A percentile compares a stretch with the other conserved stretches of the same genome.
Conservation (phyloP, 768 basidiomycete species). For the Obba rivulosa region DNA sequence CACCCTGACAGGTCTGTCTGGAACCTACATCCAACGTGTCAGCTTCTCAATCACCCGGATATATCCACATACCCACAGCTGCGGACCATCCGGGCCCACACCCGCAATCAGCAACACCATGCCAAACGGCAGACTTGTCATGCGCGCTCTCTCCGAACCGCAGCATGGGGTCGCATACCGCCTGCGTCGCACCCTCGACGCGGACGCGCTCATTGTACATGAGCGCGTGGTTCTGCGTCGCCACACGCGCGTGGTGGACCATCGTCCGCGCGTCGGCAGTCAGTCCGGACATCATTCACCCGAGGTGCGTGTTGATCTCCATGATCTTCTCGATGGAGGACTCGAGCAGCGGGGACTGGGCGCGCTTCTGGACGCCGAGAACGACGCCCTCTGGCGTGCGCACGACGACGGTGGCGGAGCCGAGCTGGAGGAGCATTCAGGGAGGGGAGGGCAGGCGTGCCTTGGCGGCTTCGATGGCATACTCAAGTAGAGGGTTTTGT, state of each 20-base stretch:
- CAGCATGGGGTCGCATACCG: conserved; percentile 94
- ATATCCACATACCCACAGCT: conserved; percentile 58
- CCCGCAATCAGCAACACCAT: conserved; percentile 98
- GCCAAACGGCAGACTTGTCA: conserved; percentile 97
- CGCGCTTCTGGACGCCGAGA: conserved; percentile 97
- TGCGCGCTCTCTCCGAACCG: conserved; percentile 99
- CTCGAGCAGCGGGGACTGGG: conserved; percentile 94
- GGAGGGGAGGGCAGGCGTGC: conserved; percentile 31
- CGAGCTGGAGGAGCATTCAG: conserved; percentile 55
- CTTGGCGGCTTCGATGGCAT: conserved; percentile 99
- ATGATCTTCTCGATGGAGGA: conserved; percentile 99
- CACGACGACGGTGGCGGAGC: conserved; percentile 96
- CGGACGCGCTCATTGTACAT: conserved; percentile 98
- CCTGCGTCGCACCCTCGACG: conserved; percentile 97
- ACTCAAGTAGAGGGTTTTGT: conserved; percentile 65
- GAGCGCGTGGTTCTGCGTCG: conserved; percentile 91
- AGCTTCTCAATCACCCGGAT: neutral
- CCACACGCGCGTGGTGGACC: conserved; percentile 99
- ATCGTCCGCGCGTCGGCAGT: conserved; percentile 98
- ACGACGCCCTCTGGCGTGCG: conserved; percentile 86
- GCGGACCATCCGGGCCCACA: conserved; percentile 91
- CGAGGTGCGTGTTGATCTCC: conserved; percentile 97
- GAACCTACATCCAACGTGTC: conserved; percentile 61
- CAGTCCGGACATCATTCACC: conserved; percentile 96
- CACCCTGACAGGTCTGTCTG: conserved; percentile 99